These are phyloP conservation scores for Cudoniella acicularis DNA, from an alignment of 495 filamentous ascomycete species.

Conservation along the genomic window DNA sequence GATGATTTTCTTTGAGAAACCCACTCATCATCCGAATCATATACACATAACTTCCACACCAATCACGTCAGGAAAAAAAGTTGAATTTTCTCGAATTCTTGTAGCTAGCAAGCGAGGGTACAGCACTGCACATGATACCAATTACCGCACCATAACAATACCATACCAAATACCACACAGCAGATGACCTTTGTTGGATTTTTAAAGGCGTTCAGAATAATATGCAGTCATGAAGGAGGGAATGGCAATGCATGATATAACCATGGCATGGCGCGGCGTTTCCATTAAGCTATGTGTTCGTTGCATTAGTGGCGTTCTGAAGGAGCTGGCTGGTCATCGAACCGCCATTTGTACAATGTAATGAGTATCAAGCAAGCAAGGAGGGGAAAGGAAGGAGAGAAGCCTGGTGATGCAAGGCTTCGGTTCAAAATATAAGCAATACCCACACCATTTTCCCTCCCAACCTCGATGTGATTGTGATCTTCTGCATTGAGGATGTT, in stretches of 20 bases:
- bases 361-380: constrained; percentile 12
- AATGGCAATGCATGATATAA: not conserved
- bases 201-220: not conserved
- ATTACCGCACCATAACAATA: not conserved
- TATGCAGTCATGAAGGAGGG: not conserved
- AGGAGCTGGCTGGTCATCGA: constrained; percentile 4
- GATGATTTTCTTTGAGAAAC: constrained; percentile 40
- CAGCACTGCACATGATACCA: not conserved
- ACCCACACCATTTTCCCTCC: not conserved
- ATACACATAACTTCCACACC: not conserved
- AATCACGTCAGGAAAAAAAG: not conserved
- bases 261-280: not conserved
- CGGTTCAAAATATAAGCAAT: constrained; percentile 4
- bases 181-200: not conserved
- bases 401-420: not conserved
- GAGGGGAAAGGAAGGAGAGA: not conserved
- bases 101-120: not conserved
- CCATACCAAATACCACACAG: not conserved
- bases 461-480: not conserved
- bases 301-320: constrained; percentile 24
- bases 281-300: constrained; percentile 3
- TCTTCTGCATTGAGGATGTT: too few relatives aligned
- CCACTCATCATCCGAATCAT: not conserved
- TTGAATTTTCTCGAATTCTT: not conserved
- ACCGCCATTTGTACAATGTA: constrained; percentile 16